Evolutionary conservation across 1,284 basidiomycete genomes (phyloP), one percentile per base, ranked within the genome.

Genomic region (Amylostereum areolatum): DNA sequence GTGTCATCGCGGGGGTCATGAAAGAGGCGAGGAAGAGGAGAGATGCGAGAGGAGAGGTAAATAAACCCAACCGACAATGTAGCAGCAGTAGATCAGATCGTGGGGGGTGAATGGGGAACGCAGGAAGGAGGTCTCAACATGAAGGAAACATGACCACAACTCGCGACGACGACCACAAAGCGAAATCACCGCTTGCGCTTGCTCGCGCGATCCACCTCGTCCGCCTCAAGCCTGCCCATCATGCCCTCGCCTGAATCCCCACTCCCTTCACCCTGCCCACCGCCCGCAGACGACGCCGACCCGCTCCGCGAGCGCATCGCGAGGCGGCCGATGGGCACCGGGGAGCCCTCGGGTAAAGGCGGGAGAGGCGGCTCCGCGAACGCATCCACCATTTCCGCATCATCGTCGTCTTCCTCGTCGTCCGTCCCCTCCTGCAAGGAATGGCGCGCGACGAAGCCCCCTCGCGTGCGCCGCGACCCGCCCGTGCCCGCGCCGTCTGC

Each of bases 171-270:
- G n/a, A n/a, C n/a, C n/a, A n/a, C n/a, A n/a, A n/a, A n/a, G n/a
- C n/a, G n/a, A n/a, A n/a, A n/a, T n/a, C n/a, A 66, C 52, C 66
- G 62, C 55, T 67, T 67, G 46, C 60, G 61, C 46, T 64, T 61
- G 29, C 53, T 48, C 18, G 58, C 55, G 36, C 51, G 55, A 47
- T 62, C 65, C 9, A 52, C 59, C 7, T 55, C 58, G 42, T 57
- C 55, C 35, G 46, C 48, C 11, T 51, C 45, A 7, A 54, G 54
- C n/a, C 60, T 59, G 30, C 49, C 59, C 45, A 57, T 62, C 25
- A 54, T 61, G 27, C 57, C 54, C 42, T 55, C 52, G 27, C 55
- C 55, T 18, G 54, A 52, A 2, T 28, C 40, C 36, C 24, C 28
- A 12, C 18, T 18, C 39, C 40, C 28, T 34, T 24, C 54, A 43